These are phyloP conservation scores for Penicillium macrosclerotiorum DNA, from an alignment of 495 filamentous ascomycete genomes.

Conservation along the genomic window DNA sequence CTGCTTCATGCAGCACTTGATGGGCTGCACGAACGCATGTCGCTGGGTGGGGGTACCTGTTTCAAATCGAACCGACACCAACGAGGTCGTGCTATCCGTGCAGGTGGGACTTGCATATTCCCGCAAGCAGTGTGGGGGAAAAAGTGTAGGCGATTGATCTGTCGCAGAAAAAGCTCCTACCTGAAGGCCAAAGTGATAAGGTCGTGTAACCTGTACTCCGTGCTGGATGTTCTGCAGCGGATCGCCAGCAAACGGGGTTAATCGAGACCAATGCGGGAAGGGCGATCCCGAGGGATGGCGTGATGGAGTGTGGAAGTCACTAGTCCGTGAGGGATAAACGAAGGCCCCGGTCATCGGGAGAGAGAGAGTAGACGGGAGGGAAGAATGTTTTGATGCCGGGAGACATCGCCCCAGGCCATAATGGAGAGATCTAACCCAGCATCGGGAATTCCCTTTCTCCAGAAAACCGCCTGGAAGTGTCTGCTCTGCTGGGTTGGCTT, in stretches of 20 bases:
- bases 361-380: neutral
- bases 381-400: neutral
- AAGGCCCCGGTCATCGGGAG: neutral
- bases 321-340: slow-evolving; percentile 11
- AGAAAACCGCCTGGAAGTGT: no score
- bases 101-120: no score
- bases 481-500: no score
- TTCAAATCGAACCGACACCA: no score
- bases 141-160: neutral
- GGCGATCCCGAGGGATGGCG: slow-evolving; percentile 29
- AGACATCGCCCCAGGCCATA: no score
- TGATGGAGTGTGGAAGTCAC: slow-evolving; percentile 18
- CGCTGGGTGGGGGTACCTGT: neutral
- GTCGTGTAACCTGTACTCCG: slow-evolving; percentile 11
- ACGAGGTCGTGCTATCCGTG: no score
- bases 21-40: neutral
- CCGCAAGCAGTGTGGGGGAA: no score
- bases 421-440: no score
- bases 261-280: slow-evolving; percentile 15
- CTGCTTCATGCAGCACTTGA: no score
- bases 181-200: neutral
- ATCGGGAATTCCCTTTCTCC: no score
- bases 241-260: slow-evolving; percentile 15
- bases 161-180: no score
- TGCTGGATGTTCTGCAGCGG: slow-evolving; percentile 17